Evolutionary conservation across 179 eudicot genomes (phyloP).

Genomic region (Pouteria campechiana): DNA sequence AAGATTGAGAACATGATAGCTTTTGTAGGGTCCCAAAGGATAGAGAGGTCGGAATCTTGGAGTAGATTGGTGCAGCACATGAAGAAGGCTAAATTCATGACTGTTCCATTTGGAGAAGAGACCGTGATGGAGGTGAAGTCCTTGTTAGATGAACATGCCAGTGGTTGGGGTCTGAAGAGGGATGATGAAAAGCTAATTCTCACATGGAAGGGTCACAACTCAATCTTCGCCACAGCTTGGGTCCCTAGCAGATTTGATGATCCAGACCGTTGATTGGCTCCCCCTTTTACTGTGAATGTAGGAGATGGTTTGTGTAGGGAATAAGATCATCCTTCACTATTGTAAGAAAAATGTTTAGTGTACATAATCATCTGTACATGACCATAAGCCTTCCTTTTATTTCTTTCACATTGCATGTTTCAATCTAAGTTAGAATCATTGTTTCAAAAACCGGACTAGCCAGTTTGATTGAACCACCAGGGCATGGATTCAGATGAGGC

Average conservation of each 20-base stretch:
- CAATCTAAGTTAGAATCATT: too few species aligned
- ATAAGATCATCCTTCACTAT: too few species aligned
- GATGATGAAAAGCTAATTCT: slow-evolving; percentile 36
- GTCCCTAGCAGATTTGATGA: slow-evolving; percentile 10
- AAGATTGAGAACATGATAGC: slow-evolving; percentile 38
- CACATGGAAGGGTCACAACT: slow-evolving; percentile 45
- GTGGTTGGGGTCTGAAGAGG: slow-evolving; percentile 47
- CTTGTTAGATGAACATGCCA: slow-evolving; percentile 42
- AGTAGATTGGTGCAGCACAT: slow-evolving; percentile 16
- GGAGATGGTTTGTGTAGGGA: too few species aligned
- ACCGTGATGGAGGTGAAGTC: slow-evolving; percentile 28
- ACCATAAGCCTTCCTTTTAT: too few species aligned
- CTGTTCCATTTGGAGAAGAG: slow-evolving; percentile 29
- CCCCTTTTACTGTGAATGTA: too few species aligned
- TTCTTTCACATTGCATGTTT: too few species aligned
- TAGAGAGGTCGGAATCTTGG: slow-evolving; percentile 30
- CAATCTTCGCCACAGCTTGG: slow-evolving; percentile 33
- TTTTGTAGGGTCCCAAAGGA: slow-evolving; percentile 31
- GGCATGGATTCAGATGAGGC: too few species aligned
- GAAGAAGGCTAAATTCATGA: slow-evolving; percentile 10
- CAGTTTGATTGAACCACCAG: too few species aligned
- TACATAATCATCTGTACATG: too few species aligned
- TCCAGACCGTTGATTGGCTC: too few species aligned
- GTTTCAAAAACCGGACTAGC: too few species aligned
- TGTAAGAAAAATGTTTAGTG: too few species aligned